Conservation (phyloP, 2,329 filamentous ascomycete species). For the Helminthosporium solani region DNA sequence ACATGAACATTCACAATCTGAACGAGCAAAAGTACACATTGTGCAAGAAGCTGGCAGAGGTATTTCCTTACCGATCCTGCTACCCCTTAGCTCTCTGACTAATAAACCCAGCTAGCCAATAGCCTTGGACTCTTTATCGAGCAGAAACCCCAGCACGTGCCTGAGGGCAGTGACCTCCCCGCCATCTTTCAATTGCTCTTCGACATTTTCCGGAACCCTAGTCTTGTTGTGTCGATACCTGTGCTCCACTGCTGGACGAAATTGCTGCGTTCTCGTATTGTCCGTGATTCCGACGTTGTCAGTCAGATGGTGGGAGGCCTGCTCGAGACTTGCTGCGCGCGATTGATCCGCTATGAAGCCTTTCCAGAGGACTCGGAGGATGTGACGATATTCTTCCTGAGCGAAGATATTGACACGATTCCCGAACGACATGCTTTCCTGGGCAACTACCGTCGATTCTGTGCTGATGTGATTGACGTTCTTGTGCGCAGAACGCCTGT, state of each 20-base stretch:
- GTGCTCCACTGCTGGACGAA: constrained; percentile 88
- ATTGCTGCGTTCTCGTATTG: constrained; percentile 69
- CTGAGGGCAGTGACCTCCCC: constrained; percentile 65
- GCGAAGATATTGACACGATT: constrained; percentile 92
- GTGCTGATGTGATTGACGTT: constrained; percentile 79
- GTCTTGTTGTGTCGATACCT: constrained; percentile 89
- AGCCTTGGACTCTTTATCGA: constrained; percentile 83
- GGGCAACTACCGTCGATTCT: constrained; percentile 92
- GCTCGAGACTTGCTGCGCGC: constrained; percentile 77
- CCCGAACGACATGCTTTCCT: constrained; percentile 94
- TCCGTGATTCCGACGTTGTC: constrained; percentile 64
- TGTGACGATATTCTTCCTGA: constrained; percentile 75
- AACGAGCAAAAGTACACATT: constrained; percentile 91
- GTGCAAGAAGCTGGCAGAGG: constrained; percentile 91
- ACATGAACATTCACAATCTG: constrained; percentile 76
- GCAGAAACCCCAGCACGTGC: constrained; percentile 68
- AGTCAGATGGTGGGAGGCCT: constrained; percentile 69
- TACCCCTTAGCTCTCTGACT: constrained; percentile 16
- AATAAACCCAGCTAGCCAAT: constrained; percentile 67
- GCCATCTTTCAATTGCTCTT: constrained; percentile 79
- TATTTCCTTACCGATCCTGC: constrained; percentile 42
- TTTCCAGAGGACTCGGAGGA: constrained; percentile 80
- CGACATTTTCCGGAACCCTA: constrained; percentile 77
- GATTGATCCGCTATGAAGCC: constrained; percentile 84
- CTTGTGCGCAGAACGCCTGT: constrained; percentile 80